phyloP scores from a whole-genome alignment of 345 rosid species.

The Cardamine occulta region DNA sequence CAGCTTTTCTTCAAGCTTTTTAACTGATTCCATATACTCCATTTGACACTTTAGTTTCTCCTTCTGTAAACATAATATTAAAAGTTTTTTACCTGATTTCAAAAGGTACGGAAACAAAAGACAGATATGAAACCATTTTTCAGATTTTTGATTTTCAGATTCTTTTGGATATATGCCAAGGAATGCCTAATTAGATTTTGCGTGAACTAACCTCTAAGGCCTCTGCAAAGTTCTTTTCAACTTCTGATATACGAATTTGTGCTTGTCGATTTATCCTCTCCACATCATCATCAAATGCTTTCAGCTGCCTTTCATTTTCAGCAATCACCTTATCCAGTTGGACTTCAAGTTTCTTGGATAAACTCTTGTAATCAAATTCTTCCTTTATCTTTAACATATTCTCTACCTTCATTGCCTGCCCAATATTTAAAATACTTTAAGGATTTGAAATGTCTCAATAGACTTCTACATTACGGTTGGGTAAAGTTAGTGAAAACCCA shows the following conservation, averaged over 20 bases:
- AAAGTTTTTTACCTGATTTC: neutral
- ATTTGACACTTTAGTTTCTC: slow-evolving; percentile 83
- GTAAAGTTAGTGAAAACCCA: slow-evolving; percentile 40
- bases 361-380: slow-evolving; percentile 98
- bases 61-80: slow-evolving; percentile 54
- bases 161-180: slow-evolving; percentile 1
- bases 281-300: slow-evolving; percentile 83
- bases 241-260: slow-evolving; percentile 72
- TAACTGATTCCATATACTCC: slow-evolving; percentile 91
- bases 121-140: slow-evolving; percentile 18
- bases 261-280: slow-evolving; percentile 80
- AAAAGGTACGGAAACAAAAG: slow-evolving; percentile 1
- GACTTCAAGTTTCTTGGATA: slow-evolving; percentile 86
- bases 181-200: slow-evolving; percentile 6
- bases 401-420: slow-evolving; percentile 98
- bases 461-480: slow-evolving; percentile 13
- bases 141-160: neutral
- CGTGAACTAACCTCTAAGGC: slow-evolving; percentile 76
- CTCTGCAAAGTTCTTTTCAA: slow-evolving; percentile 77
- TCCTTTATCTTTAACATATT: slow-evolving; percentile 98
- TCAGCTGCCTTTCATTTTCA: slow-evolving; percentile 95
- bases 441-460: slow-evolving; percentile 4
- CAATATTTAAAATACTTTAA: slow-evolving; percentile 15
- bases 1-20: slow-evolving; percentile 91
- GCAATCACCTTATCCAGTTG: slow-evolving; percentile 91